Conservation (phyloP, 2,329 filamentous ascomycete species). For the Atkinsonella hypoxylon region DNA sequence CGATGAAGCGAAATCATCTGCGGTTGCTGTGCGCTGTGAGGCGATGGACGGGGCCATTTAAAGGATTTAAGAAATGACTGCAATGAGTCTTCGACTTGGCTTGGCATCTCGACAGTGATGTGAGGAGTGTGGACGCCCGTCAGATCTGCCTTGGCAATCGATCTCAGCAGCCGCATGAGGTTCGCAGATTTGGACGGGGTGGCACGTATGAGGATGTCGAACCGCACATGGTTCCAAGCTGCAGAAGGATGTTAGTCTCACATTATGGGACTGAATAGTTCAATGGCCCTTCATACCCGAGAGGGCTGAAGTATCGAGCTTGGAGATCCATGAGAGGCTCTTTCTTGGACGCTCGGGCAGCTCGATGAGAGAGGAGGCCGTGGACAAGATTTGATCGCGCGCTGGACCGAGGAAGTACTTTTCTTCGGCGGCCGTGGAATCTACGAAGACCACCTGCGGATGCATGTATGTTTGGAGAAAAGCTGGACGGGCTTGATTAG, state of each 20-base stretch:
- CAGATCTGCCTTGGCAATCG: constrained; percentile 66
- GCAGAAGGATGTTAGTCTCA: constrained; percentile 8
- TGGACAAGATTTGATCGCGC: constrained; percentile 37
- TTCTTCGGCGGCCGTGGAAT: constrained; percentile 56
- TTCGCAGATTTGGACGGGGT: constrained; percentile 58
- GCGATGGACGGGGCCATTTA: constrained; percentile 48
- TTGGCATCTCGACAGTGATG: constrained; percentile 74
- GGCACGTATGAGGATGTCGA: constrained; percentile 80
- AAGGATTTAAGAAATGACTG: constrained; percentile 51
- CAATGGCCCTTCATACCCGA: constrained; percentile 32
- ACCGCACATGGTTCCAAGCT: constrained; percentile 66
- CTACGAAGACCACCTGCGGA: constrained; percentile 65
- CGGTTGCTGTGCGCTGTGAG: constrained; percentile 27
- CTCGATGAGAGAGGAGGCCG: constrained; percentile 57
- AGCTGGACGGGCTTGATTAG: constrained; percentile 15
- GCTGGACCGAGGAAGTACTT: constrained; percentile 52
- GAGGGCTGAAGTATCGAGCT: constrained; percentile 62
- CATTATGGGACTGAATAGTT: neutral
- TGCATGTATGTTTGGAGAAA: constrained; percentile 65
- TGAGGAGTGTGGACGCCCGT: constrained; percentile 56
- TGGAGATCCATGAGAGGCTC: constrained; percentile 63
- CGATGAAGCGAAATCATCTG: constrained; percentile 59
- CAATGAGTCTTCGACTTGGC: constrained; percentile 53
- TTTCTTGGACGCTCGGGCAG: constrained; percentile 53
- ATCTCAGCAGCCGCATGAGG: constrained; percentile 64